These are phyloP conservation scores for Maudiozyma barnettii DNA, from an alignment of 805 yeast species.

Conservation along the genomic window DNA sequence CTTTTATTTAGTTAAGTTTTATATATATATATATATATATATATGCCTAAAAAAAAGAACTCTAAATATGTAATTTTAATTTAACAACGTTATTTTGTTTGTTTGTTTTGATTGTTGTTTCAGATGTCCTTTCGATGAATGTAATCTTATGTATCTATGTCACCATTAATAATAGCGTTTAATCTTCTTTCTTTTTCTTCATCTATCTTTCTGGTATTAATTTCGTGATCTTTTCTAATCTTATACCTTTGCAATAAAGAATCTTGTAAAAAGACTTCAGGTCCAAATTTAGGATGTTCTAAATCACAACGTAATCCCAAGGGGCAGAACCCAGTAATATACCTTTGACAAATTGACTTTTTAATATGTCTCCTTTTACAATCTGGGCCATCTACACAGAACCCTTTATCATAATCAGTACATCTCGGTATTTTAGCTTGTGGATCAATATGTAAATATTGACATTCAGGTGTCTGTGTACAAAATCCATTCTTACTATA, in stretches of 20 bases:
- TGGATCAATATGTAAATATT: slow-evolving; percentile 86
- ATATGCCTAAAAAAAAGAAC: neutral
- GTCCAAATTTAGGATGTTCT: slow-evolving; percentile 68
- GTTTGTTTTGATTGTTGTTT: neutral
- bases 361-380: slow-evolving; percentile 77
- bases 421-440: slow-evolving; percentile 83
- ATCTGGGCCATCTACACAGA: slow-evolving; percentile 83
- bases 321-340: slow-evolving; percentile 88
- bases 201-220: slow-evolving; percentile 28
- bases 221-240: slow-evolving; percentile 27
- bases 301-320: slow-evolving; percentile 61
- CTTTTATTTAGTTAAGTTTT: neutral
- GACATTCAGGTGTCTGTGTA: slow-evolving; percentile 89
- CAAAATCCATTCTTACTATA: slow-evolving; percentile 75
- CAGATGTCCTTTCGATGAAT: no score
- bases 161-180: slow-evolving; percentile 30
- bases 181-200: slow-evolving; percentile 29
- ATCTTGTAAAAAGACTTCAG: slow-evolving; percentile 28
- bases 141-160: slow-evolving; percentile 4
- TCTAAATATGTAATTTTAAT: neutral
- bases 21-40: neutral
- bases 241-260: slow-evolving; percentile 22
- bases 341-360: slow-evolving; percentile 64
- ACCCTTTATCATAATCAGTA: slow-evolving; percentile 72
- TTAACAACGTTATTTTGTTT: neutral